phyloP scores from a whole-genome alignment of 352 stramenopile genomes.

The Achlya hypogyna region DNA sequence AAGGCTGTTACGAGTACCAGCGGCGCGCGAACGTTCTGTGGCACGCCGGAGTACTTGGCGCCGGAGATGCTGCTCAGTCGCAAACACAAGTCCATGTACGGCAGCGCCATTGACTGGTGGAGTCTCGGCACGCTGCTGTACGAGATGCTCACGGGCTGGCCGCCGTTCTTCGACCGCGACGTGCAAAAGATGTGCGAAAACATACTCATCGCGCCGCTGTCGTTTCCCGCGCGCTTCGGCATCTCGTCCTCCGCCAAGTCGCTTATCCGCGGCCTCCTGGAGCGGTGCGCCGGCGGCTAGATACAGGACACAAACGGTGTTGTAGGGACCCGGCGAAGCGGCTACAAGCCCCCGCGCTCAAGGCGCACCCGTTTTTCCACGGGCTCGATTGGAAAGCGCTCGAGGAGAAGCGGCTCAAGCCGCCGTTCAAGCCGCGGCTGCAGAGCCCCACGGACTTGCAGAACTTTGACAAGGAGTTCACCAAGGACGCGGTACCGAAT shows the following conservation, averaged over 20 bases:
- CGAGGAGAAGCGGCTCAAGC: slow-evolving; percentile 57
- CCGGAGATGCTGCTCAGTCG: slow-evolving; percentile 85
- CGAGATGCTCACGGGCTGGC: slow-evolving; percentile 92
- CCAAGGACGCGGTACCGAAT: slow-evolving; percentile 70
- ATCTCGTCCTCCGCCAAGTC: slow-evolving; percentile 66
- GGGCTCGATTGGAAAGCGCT: slow-evolving; percentile 70
- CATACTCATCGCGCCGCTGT: slow-evolving; percentile 84
- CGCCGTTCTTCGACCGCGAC: slow-evolving; percentile 89
- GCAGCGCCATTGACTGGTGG: slow-evolving; percentile 92
- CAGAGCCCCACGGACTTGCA: slow-evolving; percentile 72
- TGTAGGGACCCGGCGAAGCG: slow-evolving; percentile 38
- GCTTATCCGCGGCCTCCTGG: slow-evolving; percentile 64
- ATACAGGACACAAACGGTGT: slow-evolving; percentile 32
- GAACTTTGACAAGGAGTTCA: slow-evolving; percentile 86
- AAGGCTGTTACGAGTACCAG: slow-evolving; percentile 54
- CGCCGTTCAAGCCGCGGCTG: slow-evolving; percentile 81
- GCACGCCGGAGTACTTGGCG: slow-evolving; percentile 81
- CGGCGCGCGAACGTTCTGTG: slow-evolving; percentile 83
- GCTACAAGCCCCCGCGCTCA: slow-evolving; percentile 49
- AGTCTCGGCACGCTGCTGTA: slow-evolving; percentile 90
- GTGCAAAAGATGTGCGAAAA: slow-evolving; percentile 87
- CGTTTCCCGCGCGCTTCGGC: slow-evolving; percentile 77
- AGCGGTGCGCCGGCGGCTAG: slow-evolving; percentile 58
- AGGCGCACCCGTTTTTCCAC: slow-evolving; percentile 71
- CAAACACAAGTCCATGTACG: slow-evolving; percentile 85